Percentiles rank a stretch among this genome's conserved stretches.
These are phyloP conservation scores for Boehmeria nivea DNA, from an alignment of 306 rosid species.

Conservation along the genomic window DNA sequence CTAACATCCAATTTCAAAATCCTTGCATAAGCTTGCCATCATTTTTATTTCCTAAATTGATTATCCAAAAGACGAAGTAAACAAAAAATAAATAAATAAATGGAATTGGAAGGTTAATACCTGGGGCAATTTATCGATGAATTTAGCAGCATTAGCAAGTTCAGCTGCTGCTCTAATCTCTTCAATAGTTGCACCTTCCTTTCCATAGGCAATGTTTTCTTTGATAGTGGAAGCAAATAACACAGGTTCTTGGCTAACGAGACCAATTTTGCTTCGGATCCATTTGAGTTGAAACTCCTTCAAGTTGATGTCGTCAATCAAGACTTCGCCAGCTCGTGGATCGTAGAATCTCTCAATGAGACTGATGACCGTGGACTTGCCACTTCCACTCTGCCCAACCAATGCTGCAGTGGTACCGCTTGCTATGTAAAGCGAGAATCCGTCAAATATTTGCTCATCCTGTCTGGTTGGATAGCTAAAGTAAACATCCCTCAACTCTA, in stretches of 20 bases:
- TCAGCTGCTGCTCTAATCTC: constrained; percentile 70
- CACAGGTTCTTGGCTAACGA: constrained; percentile 91
- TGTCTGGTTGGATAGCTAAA: constrained; percentile 88
- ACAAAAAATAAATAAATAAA: constrained; percentile 1
- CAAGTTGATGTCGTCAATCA: constrained; percentile 67
- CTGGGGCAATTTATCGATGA: constrained; percentile 82
- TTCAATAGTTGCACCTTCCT: constrained; percentile 71
- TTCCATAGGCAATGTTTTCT: constrained; percentile 87
- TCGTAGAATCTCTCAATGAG: constrained; percentile 87
- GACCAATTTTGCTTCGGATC: constrained; percentile 90
- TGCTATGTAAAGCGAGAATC: constrained; percentile 57
- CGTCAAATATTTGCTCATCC: constrained; percentile 63
- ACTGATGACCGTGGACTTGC: constrained; percentile 81
- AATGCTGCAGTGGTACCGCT: constrained; percentile 78
- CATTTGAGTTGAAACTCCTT: constrained; percentile 78
- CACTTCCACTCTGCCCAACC: constrained; percentile 96
- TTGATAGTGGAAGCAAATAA: constrained; percentile 74
- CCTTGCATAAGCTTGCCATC: constrained; percentile 6
- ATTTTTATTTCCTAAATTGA: too few species aligned
- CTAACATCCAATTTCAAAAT: constrained; percentile 26
- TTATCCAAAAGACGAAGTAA: not conserved
- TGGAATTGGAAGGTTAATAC: too few species aligned
- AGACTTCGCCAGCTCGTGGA: constrained; percentile 70
- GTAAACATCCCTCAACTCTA: constrained; percentile 56
- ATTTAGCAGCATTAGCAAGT: constrained; percentile 86